phyloP scores from a whole-genome alignment of 768 basidiomycete species.

The Podaxis sp. region DNA sequence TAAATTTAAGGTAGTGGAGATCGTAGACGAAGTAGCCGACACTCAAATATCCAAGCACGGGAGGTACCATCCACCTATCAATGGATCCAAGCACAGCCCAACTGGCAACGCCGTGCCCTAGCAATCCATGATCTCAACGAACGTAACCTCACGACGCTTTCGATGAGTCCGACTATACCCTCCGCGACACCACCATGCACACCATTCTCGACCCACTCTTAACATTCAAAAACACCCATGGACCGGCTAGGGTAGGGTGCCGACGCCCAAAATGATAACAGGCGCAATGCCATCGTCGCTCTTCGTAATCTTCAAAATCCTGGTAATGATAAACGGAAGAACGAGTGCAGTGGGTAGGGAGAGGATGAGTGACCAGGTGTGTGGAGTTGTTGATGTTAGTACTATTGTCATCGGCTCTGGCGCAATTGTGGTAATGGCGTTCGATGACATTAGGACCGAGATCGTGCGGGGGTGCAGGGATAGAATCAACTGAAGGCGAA shows the following conservation, averaged over 20 bases:
- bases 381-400: conserved; percentile 37
- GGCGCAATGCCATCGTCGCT: conserved; percentile 76
- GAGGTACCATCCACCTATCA: conserved; percentile 69
- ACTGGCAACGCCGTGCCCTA: conserved; percentile 43
- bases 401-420: not conserved
- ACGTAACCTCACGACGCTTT: conserved; percentile 36
- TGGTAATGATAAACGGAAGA: conserved; percentile 54
- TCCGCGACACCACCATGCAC: not conserved
- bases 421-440: not conserved
- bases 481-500: conserved; percentile 22
- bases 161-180: not conserved
- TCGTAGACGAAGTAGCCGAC: too few relatives aligned
- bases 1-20: not conserved
- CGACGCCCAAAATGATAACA: conserved; percentile 57
- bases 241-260: conserved; percentile 59
- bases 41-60: conserved; percentile 72
- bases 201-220: conserved; percentile 63
- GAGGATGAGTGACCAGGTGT: conserved; percentile 54
- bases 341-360: conserved; percentile 54
- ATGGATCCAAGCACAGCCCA: conserved; percentile 54
- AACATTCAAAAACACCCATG: conserved; percentile 71
- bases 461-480: not conserved
- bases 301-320: conserved; percentile 63
- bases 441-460: not conserved
- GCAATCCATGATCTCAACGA: conserved; percentile 60